Evolutionary conservation across 1,284 basidiomycete species (phyloP), one percentile per base, ranked within the genome.

Genomic region (Leccinum brunneo-olivaceum): DNA sequence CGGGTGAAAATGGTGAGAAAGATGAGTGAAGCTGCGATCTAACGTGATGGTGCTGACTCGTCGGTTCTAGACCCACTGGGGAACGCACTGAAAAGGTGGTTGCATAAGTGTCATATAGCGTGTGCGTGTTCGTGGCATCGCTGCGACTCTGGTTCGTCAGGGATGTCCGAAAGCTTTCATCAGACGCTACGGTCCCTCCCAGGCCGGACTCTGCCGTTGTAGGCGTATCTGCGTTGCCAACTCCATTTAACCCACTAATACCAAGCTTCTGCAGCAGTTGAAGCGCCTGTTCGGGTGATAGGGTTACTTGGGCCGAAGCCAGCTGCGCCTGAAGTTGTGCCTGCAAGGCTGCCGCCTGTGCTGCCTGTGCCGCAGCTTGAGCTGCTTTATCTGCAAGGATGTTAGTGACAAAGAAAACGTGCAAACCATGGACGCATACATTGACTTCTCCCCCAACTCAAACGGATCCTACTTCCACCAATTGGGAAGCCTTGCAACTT

Each of bases 401-500:
- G 43, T 45, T 12, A 51, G 46, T n/a, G 35, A 34, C 19, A 37
- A 47, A 32, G 23, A 43, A 32, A 10, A 5, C 24, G 16, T 25
- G 20, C 15, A 25, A 38, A 21, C 23, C n/a, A 40, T 19, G 18
- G 29, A 44, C 10, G 68, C 83, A 50, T 57, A 90, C 88, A 88
- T 76, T 91, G 89, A 64, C 84, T 89, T 34, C 92, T 75, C 23
- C 93, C 92, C 92, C 92, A 97, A 58, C 89, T 92, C 45, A 96
- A 66, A 32, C 92, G 76, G 54, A 97, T 92, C 52, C 89, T 76
- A 50, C 90, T 91, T 11, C 90, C 90, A 35, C 90, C 89, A 53
- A 96, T 84, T 6, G 89, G 90, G 63, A 93, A 96, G 18, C 90
- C 91, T 67, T 96, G 92, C 91, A 96, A 93, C 64, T 89, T 88